Evolutionary conservation across 306 rosid species (phyloP).

Genomic region (Psophocarpus tetragonolobus): DNA sequence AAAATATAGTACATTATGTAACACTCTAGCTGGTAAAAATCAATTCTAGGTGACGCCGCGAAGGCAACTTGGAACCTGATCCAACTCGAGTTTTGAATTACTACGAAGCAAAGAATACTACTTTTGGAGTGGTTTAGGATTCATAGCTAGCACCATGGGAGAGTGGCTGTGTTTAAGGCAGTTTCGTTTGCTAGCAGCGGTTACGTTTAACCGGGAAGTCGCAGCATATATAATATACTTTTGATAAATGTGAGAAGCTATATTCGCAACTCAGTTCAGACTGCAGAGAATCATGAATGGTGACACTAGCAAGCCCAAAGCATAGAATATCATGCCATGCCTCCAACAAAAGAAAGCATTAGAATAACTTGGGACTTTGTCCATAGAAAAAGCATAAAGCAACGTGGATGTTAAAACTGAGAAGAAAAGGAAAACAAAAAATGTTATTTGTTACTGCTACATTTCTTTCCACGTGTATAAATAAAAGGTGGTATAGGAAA

Average conservation of each 20-base stretch:
- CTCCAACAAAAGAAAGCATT: conserved; percentile 62
- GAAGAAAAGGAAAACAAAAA: conserved; percentile 40
- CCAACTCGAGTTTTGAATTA: background rate
- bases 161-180: background rate
- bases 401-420: conserved; percentile 37
- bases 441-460: background rate
- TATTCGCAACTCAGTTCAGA: conserved; percentile 3
- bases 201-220: background rate
- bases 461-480: conserved; percentile 31
- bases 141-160: background rate
- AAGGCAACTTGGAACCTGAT: conserved; percentile 21
- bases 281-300: background rate
- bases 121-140: background rate
- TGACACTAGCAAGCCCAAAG: conserved; percentile 17
- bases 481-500: conserved; percentile 25
- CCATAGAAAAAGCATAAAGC: conserved; percentile 51
- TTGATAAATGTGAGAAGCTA: conserved; percentile 16
- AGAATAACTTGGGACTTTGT: conserved; percentile 50
- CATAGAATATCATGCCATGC: conserved; percentile 50
- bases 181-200: background rate
- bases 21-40: background rate
- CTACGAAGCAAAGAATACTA: conserved; percentile 38
- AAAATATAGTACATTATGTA: too few species aligned
- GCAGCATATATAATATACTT: background rate
- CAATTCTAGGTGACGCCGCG: background rate